A percentile compares a stretch with the other conserved stretches of the same genome.
Conservation (phyloP, 495 filamentous ascomycete species). For the Terfezia boudieri region DNA sequence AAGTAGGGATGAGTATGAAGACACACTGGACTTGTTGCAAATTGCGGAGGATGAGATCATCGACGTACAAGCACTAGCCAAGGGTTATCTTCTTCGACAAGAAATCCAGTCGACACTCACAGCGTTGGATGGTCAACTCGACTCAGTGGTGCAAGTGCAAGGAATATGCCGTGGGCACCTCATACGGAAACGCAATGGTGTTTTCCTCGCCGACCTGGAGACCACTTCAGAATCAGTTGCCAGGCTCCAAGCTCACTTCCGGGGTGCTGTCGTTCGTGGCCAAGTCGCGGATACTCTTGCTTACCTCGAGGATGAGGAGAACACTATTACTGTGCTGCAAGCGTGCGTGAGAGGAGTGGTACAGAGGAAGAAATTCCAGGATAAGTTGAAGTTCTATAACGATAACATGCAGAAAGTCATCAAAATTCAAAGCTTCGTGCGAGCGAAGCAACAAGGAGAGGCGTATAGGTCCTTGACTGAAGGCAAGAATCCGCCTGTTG, state of each 20-base stretch:
- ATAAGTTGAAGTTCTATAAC: conserved; percentile 69
- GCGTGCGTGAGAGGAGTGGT: conserved; percentile 48
- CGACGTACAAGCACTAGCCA: conserved; percentile 25
- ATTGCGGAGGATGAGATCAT: conserved; percentile 28
- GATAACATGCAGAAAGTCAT: conserved; percentile 98
- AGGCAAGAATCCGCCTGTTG: conserved; percentile 93
- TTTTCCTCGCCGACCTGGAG: conserved; percentile 34
- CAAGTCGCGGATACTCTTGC: conserved; percentile 45
- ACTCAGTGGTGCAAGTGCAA: conserved; percentile 43
- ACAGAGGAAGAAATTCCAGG: conserved; percentile 51
- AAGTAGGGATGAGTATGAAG: neutral
- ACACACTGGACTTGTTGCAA: conserved; percentile 6
- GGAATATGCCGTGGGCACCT: conserved; percentile 42
- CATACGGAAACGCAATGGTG: conserved; percentile 28
- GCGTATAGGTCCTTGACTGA: conserved; percentile 67
- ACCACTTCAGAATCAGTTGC: conserved; percentile 35
- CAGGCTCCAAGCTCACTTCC: conserved; percentile 45
- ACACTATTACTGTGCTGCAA: conserved; percentile 50
- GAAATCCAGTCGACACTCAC: conserved; percentile 27
- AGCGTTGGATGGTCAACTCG: conserved; percentile 34
- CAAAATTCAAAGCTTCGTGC: conserved; percentile 91
- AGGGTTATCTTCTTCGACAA: conserved; percentile 23
- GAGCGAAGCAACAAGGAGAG: conserved; percentile 82
- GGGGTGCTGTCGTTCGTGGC: conserved; percentile 57
- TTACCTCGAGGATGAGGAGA: conserved; percentile 63